Evolutionary conservation across 139 green algal genomes (phyloP).

Genomic region (Chlamydomonas applanata): DNA sequence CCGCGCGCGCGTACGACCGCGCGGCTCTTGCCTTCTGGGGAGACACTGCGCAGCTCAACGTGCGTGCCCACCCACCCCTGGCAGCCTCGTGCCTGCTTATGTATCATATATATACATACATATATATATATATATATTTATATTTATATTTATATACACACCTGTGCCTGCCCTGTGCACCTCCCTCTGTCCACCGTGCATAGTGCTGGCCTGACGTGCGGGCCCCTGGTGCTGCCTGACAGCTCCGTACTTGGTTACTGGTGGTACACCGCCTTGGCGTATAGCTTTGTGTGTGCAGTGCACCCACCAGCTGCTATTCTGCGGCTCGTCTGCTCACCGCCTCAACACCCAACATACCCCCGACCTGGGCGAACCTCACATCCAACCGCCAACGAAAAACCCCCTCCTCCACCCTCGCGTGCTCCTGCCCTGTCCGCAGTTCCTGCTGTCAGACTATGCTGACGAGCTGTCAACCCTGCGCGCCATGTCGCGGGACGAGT

Average conservation of each 20-base stretch:
- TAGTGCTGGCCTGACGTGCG: no score
- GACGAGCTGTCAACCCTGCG: conserved; percentile 44
- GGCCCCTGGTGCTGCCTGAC: no score
- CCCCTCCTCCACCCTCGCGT: neutral
- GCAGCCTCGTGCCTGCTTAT: neutral
- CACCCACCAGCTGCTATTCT: no score
- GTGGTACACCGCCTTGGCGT: no score
- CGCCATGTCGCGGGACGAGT: conserved; percentile 56
- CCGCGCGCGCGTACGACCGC: conserved; percentile 77
- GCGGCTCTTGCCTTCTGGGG: conserved; percentile 72
- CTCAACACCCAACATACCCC: no score
- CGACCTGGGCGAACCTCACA: no score
- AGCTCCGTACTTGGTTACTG: no score
- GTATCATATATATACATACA: neutral
- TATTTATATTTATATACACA: neutral
- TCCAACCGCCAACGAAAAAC: no score
- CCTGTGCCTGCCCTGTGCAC: neutral
- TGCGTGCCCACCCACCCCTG: conserved; percentile 23
- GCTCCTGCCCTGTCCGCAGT: conserved; percentile 41
- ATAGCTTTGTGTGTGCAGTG: no score
- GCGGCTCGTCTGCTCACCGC: no score
- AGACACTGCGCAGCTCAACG: conserved; percentile 53
- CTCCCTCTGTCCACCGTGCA: no score
- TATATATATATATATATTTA: neutral
- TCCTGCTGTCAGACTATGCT: conserved; percentile 59